Base-by-base conservation (phyloP, 352 stramenopile species). In the Thraustochytrium sp. region DNA sequence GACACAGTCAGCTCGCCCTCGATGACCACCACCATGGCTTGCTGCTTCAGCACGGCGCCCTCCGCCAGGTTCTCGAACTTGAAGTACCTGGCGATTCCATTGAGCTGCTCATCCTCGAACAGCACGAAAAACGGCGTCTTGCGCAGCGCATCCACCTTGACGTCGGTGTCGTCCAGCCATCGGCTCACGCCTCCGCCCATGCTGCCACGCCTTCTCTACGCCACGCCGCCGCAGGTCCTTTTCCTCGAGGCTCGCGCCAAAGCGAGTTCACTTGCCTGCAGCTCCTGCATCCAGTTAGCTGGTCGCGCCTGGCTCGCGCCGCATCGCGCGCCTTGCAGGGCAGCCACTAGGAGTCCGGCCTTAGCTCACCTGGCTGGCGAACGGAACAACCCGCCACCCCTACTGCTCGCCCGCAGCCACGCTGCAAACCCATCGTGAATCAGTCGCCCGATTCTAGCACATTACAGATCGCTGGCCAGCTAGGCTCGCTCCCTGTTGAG, bases 91-190 rank as follows among this genome's bases (percentile, higher is more conserved):
- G 68, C 68, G n/a, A 61, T 55, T 9, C 9, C 51, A 8, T n/a
- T 13, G 11, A 80, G 31, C 34, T 44, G 31, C 23, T 80, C 68
- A 34, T 80, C 68, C 23, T 13, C n/a, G 29, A 80, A 63, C 23
- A 80, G 68, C 51, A 53, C 40, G 34, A 80, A 80, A 9, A 80
- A 80, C 3, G 68, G 68, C 46, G 68, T 80, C 48, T 65, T 80
- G 42, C 31, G 68, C 53, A 80, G 51, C 23, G 31, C 48, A 18
- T 23, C 48, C 21, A 55, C 34, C 44, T 72, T 44, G 48, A 48
- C n/a, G 9, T 76, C 68, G 18, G n/a, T 63, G 13, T 61, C 68
- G 38, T 31, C 38, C 18, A 5, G 5, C 18, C 21, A 54, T 0
- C 26, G 11, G 44, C 68, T 72, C 37, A 53, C 2, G 26, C 44